Percentiles rank a stretch among this genome's conserved stretches.
Evolutionary conservation across 495 filamentous ascomycete genomes (phyloP).

Genomic region (Ramalina peruviana): DNA sequence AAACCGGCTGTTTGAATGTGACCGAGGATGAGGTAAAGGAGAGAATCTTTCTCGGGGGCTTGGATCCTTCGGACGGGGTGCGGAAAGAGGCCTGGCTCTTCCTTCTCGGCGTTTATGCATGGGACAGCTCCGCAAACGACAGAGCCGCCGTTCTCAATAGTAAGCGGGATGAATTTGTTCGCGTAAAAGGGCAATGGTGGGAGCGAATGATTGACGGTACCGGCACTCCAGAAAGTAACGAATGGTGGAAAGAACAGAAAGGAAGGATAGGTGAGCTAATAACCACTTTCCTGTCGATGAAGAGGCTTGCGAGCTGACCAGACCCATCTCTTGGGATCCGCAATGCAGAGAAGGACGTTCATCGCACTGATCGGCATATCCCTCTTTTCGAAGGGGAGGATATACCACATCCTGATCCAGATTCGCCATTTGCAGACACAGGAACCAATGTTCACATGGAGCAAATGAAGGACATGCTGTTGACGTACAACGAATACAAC

Average conservation of each 20-base stretch:
- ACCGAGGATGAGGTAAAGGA: slow-evolving; percentile 91
- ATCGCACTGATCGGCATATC: slow-evolving; percentile 85
- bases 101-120: slow-evolving; percentile 77
- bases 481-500: slow-evolving; percentile 97
- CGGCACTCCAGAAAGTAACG: slow-evolving; percentile 59
- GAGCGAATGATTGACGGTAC: slow-evolving; percentile 75
- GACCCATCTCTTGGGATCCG: slow-evolving; percentile 31
- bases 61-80: slow-evolving; percentile 79
- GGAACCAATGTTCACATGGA: slow-evolving; percentile 97
- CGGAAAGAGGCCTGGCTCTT: slow-evolving; percentile 96
- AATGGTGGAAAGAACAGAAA: slow-evolving; percentile 94
- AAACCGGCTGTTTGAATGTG: slow-evolving; percentile 56
- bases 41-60: slow-evolving; percentile 84
- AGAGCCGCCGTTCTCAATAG: slow-evolving; percentile 68
- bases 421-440: slow-evolving; percentile 79
- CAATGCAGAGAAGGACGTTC: slow-evolving; percentile 84
- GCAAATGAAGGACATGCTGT: slow-evolving; percentile 97
- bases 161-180: slow-evolving; percentile 82
- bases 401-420: slow-evolving; percentile 92
- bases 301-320: slow-evolving; percentile 23
- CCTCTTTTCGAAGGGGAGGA: slow-evolving; percentile 93
- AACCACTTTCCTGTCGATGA: not conserved
- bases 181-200: slow-evolving; percentile 93
- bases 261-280: slow-evolving; percentile 68
- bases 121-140: slow-evolving; percentile 75